Evolutionary conservation across 106 monocot species (phyloP), one percentile per base, ranked within the genome.

Genomic region (Dendrobium catenatum): DNA sequence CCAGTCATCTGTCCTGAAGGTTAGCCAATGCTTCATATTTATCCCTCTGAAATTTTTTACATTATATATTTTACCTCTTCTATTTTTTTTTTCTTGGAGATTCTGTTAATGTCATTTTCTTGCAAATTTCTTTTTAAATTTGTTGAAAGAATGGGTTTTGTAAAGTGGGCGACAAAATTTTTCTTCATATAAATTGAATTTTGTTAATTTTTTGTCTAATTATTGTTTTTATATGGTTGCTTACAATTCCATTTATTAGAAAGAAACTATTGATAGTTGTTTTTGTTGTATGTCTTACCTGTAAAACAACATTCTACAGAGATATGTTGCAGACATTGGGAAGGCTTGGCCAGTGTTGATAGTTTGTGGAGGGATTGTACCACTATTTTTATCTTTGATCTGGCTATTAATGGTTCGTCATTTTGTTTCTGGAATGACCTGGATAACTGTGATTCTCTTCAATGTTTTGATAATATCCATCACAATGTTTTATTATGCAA

Each of bases 311-410:
- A 77, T 66, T 88, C 15, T 84, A 81, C 95, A 99, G 99, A 93
- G 99, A 78, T 99, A 99, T 85, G 88, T 95, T 27, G 89, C 99
- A 58, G 99, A 99, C 82, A 87, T 99, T 84, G 99, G 99, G 67
- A 99, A 99, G 82, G 80, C 99, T 27, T 99, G 99, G 99, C 99
- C 99, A 31, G 99, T 99, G 26, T 86, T 99, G 82, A 88, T 99
- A 67, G 95, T 99, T 47, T 99, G 99, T 84, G 99, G 99, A 79
- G 95, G 93, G 75, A 87, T 99, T 11, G 48, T 95, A 70, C 99
- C 99, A n/a, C 80, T 99, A 6, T 99, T 99, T 83, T 77, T 99
- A 75, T 95, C 99, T 58, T 85, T 95, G 42, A 84, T 93, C 74
- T 99, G 99, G 99, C 80, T 99, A 54, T 49, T 99, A 42, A 87